A percentile compares a stretch with the other conserved stretches of the same genome.
These are phyloP conservation scores for Nemania sp. DNA, from an alignment of 2,329 filamentous ascomycete genomes.

Conservation along the genomic window DNA sequence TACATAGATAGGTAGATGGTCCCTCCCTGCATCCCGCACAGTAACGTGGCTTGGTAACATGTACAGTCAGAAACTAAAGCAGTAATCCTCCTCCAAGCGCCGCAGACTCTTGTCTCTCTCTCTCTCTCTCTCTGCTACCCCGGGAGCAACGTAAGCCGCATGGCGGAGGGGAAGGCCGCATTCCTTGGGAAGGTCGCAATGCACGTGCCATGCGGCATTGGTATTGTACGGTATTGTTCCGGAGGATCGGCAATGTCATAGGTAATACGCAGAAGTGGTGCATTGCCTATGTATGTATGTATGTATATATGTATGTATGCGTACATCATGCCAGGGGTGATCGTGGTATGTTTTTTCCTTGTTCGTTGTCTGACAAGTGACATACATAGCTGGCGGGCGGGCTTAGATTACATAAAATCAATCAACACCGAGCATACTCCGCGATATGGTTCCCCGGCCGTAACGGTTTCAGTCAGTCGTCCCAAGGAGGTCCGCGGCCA, in stretches of 20 bases:
- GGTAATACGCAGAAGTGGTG: neutral
- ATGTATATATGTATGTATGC: too few relatives aligned
- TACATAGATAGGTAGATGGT: too few relatives aligned
- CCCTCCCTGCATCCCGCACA: neutral
- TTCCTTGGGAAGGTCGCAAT: neutral
- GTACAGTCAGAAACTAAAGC: constrained; percentile 3
- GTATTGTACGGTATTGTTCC: too few relatives aligned
- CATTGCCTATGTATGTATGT: constrained; percentile 1
- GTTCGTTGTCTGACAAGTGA: neutral
- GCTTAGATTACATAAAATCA: neutral
- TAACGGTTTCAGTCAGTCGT: neutral
- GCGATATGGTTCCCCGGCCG: too few relatives aligned
- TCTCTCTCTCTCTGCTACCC: too few relatives aligned
- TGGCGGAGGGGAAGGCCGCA: neutral
- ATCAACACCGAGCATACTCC: neutral
- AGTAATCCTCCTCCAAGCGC: neutral
- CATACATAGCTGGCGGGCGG: too few relatives aligned
- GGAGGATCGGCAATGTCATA: neutral
- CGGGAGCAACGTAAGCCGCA: constrained; percentile 3
- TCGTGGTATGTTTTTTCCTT: neutral
- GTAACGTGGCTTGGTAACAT: constrained; percentile 5
- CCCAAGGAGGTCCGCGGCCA: neutral
- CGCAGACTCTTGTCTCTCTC: neutral
- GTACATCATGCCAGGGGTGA: neutral
- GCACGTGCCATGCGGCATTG: neutral